Base-by-base conservation (phyloP, 371 early-diverging fungal genomes). In the Globomyces sp. region DNA sequence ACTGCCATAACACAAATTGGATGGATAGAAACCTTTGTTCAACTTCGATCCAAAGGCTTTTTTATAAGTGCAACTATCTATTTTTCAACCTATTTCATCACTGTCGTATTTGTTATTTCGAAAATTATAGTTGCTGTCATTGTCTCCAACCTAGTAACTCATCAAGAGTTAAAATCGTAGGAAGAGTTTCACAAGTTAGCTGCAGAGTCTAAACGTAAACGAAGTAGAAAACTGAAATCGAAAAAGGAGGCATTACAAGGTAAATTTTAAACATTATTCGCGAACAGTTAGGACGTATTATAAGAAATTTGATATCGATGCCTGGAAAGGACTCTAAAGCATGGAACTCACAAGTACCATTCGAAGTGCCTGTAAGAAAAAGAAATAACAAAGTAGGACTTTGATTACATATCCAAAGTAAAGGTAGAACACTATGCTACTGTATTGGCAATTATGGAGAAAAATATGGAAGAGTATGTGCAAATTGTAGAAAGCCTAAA, bases 1-100 rank as follows among this genome's bases (percentile, higher is more conserved):
- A 36, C 49, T 2, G 63, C 63, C 4, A 13, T 63, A 41, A 63
- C 63, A 10, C 63, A 63, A 37, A 63, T 63, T 49, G 63, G 63
- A 10, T 63, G 63, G 63, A 45, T 45, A 41, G 42, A 63, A 3
- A 49, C 1, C 34, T 49, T 41, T 6, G 3, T 4, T 39, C 36
- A 41, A 49, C 63, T 4, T n/a, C 2, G 49, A 39, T 41, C 39
- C 5, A 41, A 10, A 39, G 63, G 63, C 10, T 44, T 48, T 39
- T 63, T 63, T 49, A 11, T 49, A 5, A n/a, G 39, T 1, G 63
- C 52, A 3, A 11, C 49, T 11, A 39, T 63, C n/a, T 63, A 34
- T 37, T 63, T 48, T 49, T 39, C 40, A 13, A 37, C 13, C 37
- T 63, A 10, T 39, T 13, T 63, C 10, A 40, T 41, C 13, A 63